phyloP scores from a whole-genome alignment of 129 eudicot genomes.

The Saposhnikovia divaricata region DNA sequence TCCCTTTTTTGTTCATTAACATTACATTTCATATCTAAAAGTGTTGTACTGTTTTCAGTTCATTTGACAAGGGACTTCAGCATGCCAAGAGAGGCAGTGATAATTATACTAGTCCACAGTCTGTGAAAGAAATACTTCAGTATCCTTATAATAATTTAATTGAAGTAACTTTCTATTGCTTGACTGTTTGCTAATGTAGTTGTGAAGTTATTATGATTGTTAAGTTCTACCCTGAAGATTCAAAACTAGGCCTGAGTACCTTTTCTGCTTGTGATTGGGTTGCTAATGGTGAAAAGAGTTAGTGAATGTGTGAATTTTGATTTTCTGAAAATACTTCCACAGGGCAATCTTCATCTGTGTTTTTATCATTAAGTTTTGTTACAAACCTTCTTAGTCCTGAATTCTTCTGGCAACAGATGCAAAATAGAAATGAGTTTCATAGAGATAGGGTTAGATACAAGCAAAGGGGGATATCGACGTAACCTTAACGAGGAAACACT shows the following conservation, averaged over 20 bases:
- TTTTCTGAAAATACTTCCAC: background rate
- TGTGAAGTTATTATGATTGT: background rate
- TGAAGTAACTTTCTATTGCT: background rate
- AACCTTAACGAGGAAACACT: too few relatives aligned
- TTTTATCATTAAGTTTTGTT: background rate
- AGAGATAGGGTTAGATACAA: background rate
- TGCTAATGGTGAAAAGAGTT: background rate
- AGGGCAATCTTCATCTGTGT: background rate
- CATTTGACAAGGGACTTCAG: constrained; percentile 79
- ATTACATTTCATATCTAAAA: background rate
- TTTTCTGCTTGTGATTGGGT: background rate
- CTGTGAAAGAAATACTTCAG: constrained; percentile 60
- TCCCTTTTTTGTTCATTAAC: background rate
- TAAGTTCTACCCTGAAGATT: background rate
- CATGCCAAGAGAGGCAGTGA: constrained; percentile 52
- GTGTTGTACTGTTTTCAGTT: constrained; percentile 26
- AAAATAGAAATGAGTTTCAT: background rate
- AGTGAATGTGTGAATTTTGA: background rate
- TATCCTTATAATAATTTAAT: constrained; percentile 40
- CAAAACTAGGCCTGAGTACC: background rate
- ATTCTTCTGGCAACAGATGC: background rate
- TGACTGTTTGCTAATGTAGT: background rate
- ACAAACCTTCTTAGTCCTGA: background rate
- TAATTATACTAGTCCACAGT: constrained; percentile 37
- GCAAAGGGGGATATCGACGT: background rate